Evolutionary conservation across 140 eudicot genomes (phyloP).

Genomic region (Anethum foeniculum): DNA sequence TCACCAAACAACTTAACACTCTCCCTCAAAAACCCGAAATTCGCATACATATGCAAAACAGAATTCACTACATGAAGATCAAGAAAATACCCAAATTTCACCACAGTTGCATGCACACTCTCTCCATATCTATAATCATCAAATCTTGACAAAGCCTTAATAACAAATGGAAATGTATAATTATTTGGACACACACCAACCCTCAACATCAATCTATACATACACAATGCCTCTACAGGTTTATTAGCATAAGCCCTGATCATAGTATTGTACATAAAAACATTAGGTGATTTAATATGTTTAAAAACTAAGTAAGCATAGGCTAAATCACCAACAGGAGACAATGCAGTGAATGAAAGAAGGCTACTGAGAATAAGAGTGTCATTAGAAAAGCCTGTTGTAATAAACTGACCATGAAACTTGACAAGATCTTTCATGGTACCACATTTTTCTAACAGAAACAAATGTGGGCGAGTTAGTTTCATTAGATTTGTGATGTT

Average conservation of each 20-base stretch:
- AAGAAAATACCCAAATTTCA: conserved; percentile 1
- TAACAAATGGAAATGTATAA: conserved; percentile 10
- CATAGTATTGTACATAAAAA: conserved; percentile 15
- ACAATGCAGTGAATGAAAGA: conserved; percentile 11
- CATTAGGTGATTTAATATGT: conserved; percentile 5
- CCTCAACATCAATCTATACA: neutral
- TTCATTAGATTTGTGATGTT: conserved; percentile 9
- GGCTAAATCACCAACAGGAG: conserved; percentile 6
- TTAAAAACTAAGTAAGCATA: conserved; percentile 4
- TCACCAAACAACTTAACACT: conserved; percentile 5
- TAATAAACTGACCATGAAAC: conserved; percentile 15
- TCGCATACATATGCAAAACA: conserved; percentile 7
- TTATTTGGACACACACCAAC: conserved; percentile 1
- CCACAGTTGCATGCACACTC: neutral
- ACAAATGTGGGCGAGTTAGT: conserved; percentile 10
- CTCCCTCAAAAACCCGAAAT: conserved; percentile 10
- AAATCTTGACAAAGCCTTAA: conserved; percentile 8
- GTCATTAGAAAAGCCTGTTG: conserved; percentile 6
- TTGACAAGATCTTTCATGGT: conserved; percentile 10
- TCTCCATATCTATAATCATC: conserved; percentile 2
- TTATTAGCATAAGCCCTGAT: conserved; percentile 7
- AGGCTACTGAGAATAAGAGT: conserved; percentile 10
- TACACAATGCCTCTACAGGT: conserved; percentile 2
- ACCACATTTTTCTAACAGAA: conserved; percentile 7
- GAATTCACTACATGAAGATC: conserved; percentile 14